Base-by-base conservation (phyloP, 345 rosid genomes). In the Ceriops decandra region DNA sequence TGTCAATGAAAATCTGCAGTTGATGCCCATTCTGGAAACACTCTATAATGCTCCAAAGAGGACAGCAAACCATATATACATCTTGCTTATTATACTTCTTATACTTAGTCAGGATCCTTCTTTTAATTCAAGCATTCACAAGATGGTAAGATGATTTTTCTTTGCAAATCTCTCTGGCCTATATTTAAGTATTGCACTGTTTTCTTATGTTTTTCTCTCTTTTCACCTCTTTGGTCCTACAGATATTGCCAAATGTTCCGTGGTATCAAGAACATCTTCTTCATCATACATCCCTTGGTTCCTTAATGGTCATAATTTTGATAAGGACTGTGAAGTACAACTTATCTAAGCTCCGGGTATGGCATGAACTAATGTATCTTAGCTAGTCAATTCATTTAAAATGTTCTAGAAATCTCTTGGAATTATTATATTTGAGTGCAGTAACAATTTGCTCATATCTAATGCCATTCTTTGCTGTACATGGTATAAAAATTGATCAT, bases 191-290 rank as follows among this genome's bases (percentile, higher is more conserved):
- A 17, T 67, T 72, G 62, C 36, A 62, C 79, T 76, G 57, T 52
- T 67, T 31, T 9, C n/a, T 78, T 53, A 13, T 53, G 35, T 64
- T 63, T 24, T 21, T 20, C 47, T 51, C 5, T 54, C 22, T 4
- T 36, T 19, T 66, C 38, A 30, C 27, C 31, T 22, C 10, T 11
- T 47, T 59, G 3, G 30, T 20, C 15, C 24, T 9, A 42, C 82
- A 95, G 99, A 81, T 86, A 67, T 81, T 91, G 71, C 88, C 97
- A 38, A 87, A 86, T 68, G 93, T 91, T 72, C 89, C 99, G 17
- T 95, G 99, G 99, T 95, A 88, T 80, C 90, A 91, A 81, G 99
- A 91, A 64, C 96, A 93, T 68, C 96, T 84, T 75, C 98, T 95
- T 74, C 96, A 88, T 70, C 99, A 86, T 76, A 88, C 92, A 47